Evolutionary conservation across 2,329 filamentous ascomycete genomes (phyloP).

Genomic region (Fusarium tuaranense): DNA sequence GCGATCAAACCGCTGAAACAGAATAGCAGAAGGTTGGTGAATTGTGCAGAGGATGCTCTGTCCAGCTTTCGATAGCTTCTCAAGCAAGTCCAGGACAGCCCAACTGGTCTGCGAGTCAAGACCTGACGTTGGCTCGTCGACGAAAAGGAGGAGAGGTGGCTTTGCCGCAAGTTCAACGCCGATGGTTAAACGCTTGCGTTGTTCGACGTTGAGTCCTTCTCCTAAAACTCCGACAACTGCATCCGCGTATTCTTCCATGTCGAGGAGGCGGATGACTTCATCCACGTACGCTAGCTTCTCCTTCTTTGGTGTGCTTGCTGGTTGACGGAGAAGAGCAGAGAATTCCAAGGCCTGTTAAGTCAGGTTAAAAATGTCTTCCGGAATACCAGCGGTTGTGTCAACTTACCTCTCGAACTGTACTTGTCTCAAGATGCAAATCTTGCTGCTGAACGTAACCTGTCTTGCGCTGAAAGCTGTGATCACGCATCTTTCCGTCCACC

Average conservation of each 20-base stretch:
- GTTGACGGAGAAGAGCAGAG: slow-evolving; percentile 57
- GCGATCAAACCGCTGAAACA: slow-evolving; percentile 65
- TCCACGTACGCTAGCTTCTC: slow-evolving; percentile 65
- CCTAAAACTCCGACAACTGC: slow-evolving; percentile 59
- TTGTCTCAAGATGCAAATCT: slow-evolving; percentile 57
- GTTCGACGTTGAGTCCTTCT: slow-evolving; percentile 59
- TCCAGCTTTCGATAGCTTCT: slow-evolving; percentile 50
- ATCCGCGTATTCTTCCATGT: slow-evolving; percentile 65
- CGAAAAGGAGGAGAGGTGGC: slow-evolving; percentile 59
- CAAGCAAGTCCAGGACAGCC: not conserved
- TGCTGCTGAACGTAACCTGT: slow-evolving; percentile 77
- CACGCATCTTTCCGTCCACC: slow-evolving; percentile 72
- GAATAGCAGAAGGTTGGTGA: slow-evolving; percentile 60
- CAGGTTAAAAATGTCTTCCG: not conserved
- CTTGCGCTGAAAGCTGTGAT: slow-evolving; percentile 75
- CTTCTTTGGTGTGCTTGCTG: slow-evolving; percentile 50
- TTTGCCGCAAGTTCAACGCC: slow-evolving; percentile 57
- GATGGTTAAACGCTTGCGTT: slow-evolving; percentile 62
- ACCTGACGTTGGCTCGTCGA: slow-evolving; percentile 65
- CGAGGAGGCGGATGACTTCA: slow-evolving; percentile 62
- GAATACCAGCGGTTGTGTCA: fast-evolving
- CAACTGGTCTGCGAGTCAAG: not conserved
- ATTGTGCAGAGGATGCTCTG: slow-evolving; percentile 63
- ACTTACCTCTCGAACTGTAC: slow-evolving; percentile 55
- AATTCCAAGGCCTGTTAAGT: slow-evolving; percentile 49